Evolutionary conservation across 495 filamentous ascomycete genomes (phyloP).

Genomic region (Tuber umbilicatum): DNA sequence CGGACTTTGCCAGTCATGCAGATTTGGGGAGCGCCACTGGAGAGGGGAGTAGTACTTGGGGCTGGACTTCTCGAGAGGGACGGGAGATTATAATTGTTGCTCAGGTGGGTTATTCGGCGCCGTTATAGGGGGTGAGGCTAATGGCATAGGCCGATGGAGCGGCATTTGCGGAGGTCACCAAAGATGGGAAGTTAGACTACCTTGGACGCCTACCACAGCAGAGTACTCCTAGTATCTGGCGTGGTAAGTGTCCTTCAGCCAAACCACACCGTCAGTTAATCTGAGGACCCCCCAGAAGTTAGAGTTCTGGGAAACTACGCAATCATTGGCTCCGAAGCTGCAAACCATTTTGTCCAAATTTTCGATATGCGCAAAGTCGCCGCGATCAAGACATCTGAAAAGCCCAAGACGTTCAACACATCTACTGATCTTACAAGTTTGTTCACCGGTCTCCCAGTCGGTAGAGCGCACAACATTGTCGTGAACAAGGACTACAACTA

Average conservation of each 20-base stretch:
- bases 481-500: constrained; percentile 42
- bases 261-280: not conserved
- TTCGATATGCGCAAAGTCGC: constrained; percentile 47
- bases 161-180: constrained; percentile 52
- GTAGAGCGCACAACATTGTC: constrained; percentile 30
- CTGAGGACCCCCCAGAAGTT: constrained; percentile 41
- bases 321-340: constrained; percentile 50
- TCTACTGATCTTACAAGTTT: constrained; percentile 41
- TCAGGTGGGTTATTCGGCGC: constrained; percentile 41
- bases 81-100: constrained; percentile 55
- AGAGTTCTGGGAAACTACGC: constrained; percentile 48
- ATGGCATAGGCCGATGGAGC: constrained; percentile 47
- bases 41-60: constrained; percentile 45
- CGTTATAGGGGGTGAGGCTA: not conserved
- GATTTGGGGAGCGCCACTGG: constrained; percentile 48
- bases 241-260: constrained; percentile 19
- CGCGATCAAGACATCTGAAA: constrained; percentile 16
- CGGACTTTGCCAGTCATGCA: constrained; percentile 51
- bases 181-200: constrained; percentile 51
- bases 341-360: constrained; percentile 49
- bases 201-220: constrained; percentile 53
- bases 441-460: constrained; percentile 43
- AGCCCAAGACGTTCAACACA: constrained; percentile 43
- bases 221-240: constrained; percentile 46
- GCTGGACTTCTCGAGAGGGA: constrained; percentile 54